These are phyloP conservation scores for Lachnellula suecica DNA, from an alignment of 2,329 filamentous ascomycete genomes.

Conservation along the genomic window DNA sequence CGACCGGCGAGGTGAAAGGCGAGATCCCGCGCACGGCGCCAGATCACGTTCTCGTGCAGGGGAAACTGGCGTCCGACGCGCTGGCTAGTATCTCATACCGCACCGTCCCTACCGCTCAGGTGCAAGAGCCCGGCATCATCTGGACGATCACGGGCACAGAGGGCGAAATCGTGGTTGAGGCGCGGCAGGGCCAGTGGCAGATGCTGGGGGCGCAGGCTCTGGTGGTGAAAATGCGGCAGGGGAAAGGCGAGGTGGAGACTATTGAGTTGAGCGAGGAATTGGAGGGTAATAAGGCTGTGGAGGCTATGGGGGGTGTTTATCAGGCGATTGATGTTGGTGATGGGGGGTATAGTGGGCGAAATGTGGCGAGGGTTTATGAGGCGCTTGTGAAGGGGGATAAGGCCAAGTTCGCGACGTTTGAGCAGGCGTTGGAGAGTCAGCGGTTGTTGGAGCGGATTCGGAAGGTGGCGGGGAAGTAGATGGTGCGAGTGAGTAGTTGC, in stretches of 20 bases:
- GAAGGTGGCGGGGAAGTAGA: constrained; percentile 4
- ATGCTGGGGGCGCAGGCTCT: neutral
- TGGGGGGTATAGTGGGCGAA: neutral
- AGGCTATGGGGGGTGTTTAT: neutral
- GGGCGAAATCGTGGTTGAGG: constrained; percentile 34
- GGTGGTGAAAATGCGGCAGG: constrained; percentile 1
- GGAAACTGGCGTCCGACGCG: constrained; percentile 32
- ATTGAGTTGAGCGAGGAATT: constrained; percentile 2
- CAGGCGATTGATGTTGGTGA: too few relatives aligned
- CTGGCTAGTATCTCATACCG: constrained; percentile 31
- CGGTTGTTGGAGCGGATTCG: constrained; percentile 13
- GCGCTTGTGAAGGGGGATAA: constrained; percentile 10
- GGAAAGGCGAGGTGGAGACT: neutral
- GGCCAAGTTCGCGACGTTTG: constrained; percentile 10
- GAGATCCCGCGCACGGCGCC: constrained; percentile 30
- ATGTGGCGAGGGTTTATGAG: constrained; percentile 16
- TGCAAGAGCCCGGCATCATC: constrained; percentile 27
- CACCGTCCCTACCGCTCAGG: constrained; percentile 13
- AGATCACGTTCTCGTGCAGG: constrained; percentile 37
- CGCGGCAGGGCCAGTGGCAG: constrained; percentile 8
- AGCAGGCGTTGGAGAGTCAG: constrained; percentile 12
- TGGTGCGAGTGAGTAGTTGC: neutral
- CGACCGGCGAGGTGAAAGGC: constrained; percentile 22
- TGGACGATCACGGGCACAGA: constrained; percentile 39
- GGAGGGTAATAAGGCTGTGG: neutral